phyloP scores from a whole-genome alignment of 768 basidiomycete species.

The Mycena galopus region DNA sequence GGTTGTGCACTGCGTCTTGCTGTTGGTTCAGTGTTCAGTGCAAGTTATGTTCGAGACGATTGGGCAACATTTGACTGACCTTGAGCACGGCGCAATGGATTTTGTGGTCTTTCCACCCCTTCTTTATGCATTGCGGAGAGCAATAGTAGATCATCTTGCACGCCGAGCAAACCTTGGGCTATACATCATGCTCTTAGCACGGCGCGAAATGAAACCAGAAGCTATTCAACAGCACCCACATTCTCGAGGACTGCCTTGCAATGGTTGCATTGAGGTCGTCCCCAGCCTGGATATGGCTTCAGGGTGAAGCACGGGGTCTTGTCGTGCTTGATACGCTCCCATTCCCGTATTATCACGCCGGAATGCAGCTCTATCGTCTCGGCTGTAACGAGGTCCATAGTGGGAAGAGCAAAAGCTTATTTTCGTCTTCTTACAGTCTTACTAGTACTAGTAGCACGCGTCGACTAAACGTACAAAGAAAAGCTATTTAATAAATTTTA shows the following conservation, averaged over 20 bases:
- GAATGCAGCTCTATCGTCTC: background rate
- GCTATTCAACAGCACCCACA: too few relatives aligned
- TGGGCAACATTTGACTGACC: background rate
- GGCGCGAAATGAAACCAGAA: background rate
- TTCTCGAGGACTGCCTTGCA: background rate
- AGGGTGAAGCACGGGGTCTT: background rate
- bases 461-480: background rate
- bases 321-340: constrained; percentile 24
- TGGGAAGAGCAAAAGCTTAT: background rate
- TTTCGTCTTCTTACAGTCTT: background rate
- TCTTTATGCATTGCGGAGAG: constrained; percentile 13
- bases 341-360: background rate
- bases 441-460: background rate
- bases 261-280: background rate
- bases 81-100: background rate
- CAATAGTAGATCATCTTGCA: constrained; percentile 17
- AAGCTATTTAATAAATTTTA: background rate
- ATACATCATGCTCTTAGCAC: background rate
- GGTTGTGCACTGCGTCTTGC: constrained; percentile 9
- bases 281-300: background rate
- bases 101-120: constrained; percentile 18
- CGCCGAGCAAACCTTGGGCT: constrained; percentile 19
- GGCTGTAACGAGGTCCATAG: background rate
- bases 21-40: background rate
- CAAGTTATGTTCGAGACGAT: background rate